Percentiles rank a stretch among this genome's conserved stretches.
Conservation (phyloP, 2,329 filamentous ascomycete genomes). For the Chaetomium globosum region DNA sequence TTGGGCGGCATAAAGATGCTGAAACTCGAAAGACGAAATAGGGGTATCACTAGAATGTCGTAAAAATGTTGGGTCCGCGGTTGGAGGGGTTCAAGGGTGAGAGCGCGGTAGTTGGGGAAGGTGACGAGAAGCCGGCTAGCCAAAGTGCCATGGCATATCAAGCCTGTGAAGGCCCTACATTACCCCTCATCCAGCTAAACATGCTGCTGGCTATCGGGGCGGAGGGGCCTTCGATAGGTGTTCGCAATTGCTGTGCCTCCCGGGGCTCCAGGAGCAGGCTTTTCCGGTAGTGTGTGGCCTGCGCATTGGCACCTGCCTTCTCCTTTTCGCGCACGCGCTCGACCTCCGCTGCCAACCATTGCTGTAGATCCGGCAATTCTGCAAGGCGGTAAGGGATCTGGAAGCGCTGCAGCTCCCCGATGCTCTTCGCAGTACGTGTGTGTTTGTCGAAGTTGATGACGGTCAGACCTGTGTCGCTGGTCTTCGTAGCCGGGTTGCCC, state of each 20-base stretch:
- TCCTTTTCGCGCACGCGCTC: constrained; percentile 67
- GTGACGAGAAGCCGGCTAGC: not conserved
- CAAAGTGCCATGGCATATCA: constrained; percentile 8
- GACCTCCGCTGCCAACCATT: constrained; percentile 87
- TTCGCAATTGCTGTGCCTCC: constrained; percentile 48
- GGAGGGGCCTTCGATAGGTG: constrained; percentile 37
- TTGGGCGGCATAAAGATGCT: constrained; percentile 15
- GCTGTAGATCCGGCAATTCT: constrained; percentile 84
- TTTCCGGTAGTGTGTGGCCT: constrained; percentile 73
- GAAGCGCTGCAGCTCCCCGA: constrained; percentile 92
- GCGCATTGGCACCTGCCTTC: constrained; percentile 56
- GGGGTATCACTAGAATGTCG: constrained; percentile 34
- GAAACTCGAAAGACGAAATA: constrained; percentile 27
- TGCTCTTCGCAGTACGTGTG: constrained; percentile 89
- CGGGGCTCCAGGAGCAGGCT: constrained; percentile 81
- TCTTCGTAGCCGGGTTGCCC: constrained; percentile 82
- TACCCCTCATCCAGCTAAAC: constrained; percentile 39
- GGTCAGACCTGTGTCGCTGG: constrained; percentile 66
- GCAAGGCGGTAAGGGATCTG: constrained; percentile 87
- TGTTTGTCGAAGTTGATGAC: constrained; percentile 99
- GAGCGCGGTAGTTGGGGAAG: not conserved
- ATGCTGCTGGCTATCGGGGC: constrained; percentile 33
- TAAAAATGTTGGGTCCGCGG: not conserved
- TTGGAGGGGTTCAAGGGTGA: not conserved
- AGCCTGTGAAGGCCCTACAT: constrained; percentile 31